Evolutionary conservation across 768 basidiomycete species (phyloP).

Genomic region (Goffeauzyma gilvescens): DNA sequence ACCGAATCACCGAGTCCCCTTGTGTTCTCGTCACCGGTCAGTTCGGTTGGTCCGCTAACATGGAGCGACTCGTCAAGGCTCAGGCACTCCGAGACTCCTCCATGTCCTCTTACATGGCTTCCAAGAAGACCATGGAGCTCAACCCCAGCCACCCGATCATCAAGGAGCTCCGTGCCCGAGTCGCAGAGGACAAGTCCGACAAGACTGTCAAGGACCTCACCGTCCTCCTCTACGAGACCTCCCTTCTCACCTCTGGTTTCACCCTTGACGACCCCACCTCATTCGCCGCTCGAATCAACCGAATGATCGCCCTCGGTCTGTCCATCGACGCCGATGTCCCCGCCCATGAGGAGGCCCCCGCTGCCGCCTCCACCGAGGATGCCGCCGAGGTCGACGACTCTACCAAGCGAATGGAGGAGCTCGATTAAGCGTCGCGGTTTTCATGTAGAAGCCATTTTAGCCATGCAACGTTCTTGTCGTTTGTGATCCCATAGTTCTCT

Average conservation of each 20-base stretch:
- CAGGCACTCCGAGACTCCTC: slow-evolving; percentile 77
- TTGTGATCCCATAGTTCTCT: no score
- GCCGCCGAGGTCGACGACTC: slow-evolving; percentile 12
- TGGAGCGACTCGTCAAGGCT: slow-evolving; percentile 99
- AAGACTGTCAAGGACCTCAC: slow-evolving; percentile 95
- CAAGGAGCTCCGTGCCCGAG: slow-evolving; percentile 88
- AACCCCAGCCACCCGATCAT: slow-evolving; percentile 82
- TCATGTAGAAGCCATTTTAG: no score
- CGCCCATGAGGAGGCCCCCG: slow-evolving; percentile 38
- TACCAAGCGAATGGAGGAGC: slow-evolving; percentile 65
- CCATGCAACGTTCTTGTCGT: no score
- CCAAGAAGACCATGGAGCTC: slow-evolving; percentile 93
- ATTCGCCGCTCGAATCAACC: slow-evolving; percentile 88
- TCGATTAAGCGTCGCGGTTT: no score
- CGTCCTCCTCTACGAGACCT: slow-evolving; percentile 88
- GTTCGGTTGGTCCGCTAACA: slow-evolving; percentile 99
- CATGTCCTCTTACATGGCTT: slow-evolving; percentile 98
- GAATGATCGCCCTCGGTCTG: slow-evolving; percentile 65
- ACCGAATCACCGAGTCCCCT: slow-evolving; percentile 91
- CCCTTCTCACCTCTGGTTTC: slow-evolving; percentile 49
- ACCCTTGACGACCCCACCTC: slow-evolving; percentile 84
- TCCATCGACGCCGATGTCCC: slow-evolving; percentile 41
- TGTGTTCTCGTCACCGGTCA: slow-evolving; percentile 96
- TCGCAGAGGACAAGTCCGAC: slow-evolving; percentile 92
- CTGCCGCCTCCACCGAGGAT: slow-evolving; percentile 21